These are phyloP conservation scores for Aspergillus sp. DNA, from an alignment of 2,329 filamentous ascomycete genomes.

Conservation along the genomic window DNA sequence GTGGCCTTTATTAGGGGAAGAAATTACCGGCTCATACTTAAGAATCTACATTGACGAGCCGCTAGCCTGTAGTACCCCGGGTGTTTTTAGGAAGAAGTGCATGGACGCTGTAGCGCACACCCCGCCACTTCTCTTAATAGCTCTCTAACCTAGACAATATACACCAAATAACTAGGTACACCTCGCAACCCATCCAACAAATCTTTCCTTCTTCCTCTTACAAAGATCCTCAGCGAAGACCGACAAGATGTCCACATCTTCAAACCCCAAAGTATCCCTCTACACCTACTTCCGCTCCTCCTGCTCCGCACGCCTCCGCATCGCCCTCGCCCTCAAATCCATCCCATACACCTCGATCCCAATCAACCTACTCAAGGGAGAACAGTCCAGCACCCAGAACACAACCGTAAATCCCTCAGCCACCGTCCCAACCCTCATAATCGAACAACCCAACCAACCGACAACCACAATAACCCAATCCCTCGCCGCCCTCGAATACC, in stretches of 20 bases:
- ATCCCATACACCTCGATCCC: constrained; percentile 50
- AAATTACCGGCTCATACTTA: too few relatives aligned
- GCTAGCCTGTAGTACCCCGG: too few relatives aligned
- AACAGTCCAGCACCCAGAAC: constrained; percentile 52
- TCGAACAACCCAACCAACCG: constrained; percentile 23
- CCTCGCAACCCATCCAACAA: not conserved
- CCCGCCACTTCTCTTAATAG: too few relatives aligned
- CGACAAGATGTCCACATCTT: constrained; percentile 17
- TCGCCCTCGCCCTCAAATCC: constrained; percentile 57
- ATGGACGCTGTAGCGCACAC: too few relatives aligned
- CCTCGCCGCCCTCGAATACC: constrained; percentile 61
- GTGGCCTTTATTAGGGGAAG: too few relatives aligned
- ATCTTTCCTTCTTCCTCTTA: not conserved
- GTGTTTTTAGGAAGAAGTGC: too few relatives aligned
- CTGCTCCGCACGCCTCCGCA: constrained; percentile 62
- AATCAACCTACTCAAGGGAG: constrained; percentile 56
- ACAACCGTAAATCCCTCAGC: constrained; percentile 53
- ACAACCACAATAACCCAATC: constrained; percentile 55
- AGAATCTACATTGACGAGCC: too few relatives aligned
- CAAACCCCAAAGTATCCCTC: constrained; percentile 37
- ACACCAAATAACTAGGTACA: not conserved
- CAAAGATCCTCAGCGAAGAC: not conserved
- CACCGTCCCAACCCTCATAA: constrained; percentile 56
- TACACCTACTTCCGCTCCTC: constrained; percentile 65
- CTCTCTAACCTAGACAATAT: not conserved